Evolutionary conservation across 2,329 filamentous ascomycete genomes (phyloP).

Genomic region (Xylariaceae sp.): DNA sequence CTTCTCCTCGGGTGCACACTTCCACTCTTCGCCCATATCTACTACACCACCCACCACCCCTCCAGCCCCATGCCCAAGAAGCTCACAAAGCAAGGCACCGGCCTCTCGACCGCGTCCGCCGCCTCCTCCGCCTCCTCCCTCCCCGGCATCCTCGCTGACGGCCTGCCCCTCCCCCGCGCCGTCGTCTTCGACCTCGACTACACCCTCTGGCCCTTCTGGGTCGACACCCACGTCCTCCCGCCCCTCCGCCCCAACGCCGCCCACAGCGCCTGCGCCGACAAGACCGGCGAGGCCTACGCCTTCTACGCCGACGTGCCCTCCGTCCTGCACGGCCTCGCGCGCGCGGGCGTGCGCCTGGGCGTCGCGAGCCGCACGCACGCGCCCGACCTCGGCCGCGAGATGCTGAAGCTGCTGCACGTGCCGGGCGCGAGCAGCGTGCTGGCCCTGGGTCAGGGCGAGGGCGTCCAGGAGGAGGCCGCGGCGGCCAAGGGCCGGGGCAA

Average conservation of each 20-base stretch:
- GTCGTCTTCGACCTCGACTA: conserved; percentile 96
- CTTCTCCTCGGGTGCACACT: neutral
- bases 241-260: conserved; percentile 55
- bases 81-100: neutral
- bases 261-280: conserved; percentile 44
- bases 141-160: conserved; percentile 44
- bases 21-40: neutral
- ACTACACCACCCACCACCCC: neutral
- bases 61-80: neutral
- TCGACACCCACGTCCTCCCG: conserved; percentile 82
- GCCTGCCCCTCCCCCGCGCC: conserved; percentile 71
- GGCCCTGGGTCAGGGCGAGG: neutral
- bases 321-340: conserved; percentile 58
- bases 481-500: conserved; percentile 13
- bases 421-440: conserved; percentile 24
- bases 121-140: conserved; percentile 21
- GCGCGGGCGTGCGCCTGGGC: conserved; percentile 51
- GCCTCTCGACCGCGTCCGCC: conserved; percentile 9
- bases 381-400: conserved; percentile 73
- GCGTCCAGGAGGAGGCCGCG: conserved; percentile 12
- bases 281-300: conserved; percentile 59
- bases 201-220: conserved; percentile 98
- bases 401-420: conserved; percentile 70
- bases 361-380: conserved; percentile 78
- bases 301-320: conserved; percentile 69